Percentiles rank a stretch among this genome's conserved stretches.
Conservation (phyloP, 1,139 yeast species). For the Geotrichum australiense region DNA sequence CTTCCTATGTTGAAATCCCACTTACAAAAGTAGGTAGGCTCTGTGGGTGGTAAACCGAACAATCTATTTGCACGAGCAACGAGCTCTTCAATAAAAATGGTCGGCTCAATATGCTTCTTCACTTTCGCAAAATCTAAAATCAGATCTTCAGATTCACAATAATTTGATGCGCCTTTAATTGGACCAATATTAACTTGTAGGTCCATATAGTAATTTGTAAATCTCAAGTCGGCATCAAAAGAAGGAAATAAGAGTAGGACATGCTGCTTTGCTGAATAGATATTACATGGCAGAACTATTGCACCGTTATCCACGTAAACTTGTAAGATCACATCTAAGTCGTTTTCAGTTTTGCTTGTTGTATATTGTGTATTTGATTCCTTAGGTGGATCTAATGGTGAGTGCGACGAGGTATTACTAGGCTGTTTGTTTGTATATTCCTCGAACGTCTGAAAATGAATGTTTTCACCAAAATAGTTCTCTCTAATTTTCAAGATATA, state of each 20-base stretch:
- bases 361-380: conserved; percentile 14
- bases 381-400: conserved; percentile 3
- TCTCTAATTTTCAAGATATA: conserved; percentile 74
- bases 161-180: conserved; percentile 27
- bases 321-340: conserved; percentile 66
- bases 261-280: conserved; percentile 61
- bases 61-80: conserved; percentile 78
- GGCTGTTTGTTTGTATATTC: conserved; percentile 49
- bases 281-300: conserved; percentile 60
- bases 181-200: conserved; percentile 37
- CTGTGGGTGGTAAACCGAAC: conserved; percentile 87
- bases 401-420: conserved; percentile 4
- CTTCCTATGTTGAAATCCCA: conserved; percentile 78
- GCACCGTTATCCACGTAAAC: conserved; percentile 67
- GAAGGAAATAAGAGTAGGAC: conserved; percentile 57
- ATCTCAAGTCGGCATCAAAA: conserved; percentile 70
- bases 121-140: conserved; percentile 25
- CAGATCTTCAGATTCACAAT: conserved; percentile 20
- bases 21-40: conserved; percentile 79
- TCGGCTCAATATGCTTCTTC: conserved; percentile 30
- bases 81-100: conserved; percentile 56
- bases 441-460: conserved; percentile 78
- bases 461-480: conserved; percentile 81
- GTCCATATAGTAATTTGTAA: conserved; percentile 89
- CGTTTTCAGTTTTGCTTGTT: conserved; percentile 50